Evolutionary conservation across 371 early-diverging fungal species (phyloP).

Genomic region (Saksenaea vasiformis): DNA sequence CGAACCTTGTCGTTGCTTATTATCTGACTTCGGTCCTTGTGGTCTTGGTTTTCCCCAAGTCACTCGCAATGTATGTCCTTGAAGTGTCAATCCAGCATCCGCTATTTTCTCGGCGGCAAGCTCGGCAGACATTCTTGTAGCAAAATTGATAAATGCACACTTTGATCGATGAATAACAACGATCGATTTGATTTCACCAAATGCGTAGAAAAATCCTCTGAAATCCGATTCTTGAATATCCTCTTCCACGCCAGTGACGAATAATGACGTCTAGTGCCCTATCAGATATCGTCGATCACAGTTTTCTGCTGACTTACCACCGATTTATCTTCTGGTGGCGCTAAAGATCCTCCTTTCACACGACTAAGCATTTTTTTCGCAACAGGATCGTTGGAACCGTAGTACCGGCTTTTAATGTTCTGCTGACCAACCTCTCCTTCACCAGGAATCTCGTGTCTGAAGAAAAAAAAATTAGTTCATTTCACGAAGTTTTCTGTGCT

Average conservation of each 20-base stretch:
- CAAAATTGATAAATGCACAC: slow-evolving; percentile 91
- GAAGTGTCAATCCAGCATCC: slow-evolving; percentile 50
- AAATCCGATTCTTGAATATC: slow-evolving; percentile 73
- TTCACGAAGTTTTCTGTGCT: not conserved
- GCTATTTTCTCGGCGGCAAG: slow-evolving; percentile 64
- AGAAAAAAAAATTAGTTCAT: not conserved
- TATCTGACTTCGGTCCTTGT: slow-evolving; percentile 53
- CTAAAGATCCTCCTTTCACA: slow-evolving; percentile 43
- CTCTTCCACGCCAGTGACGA: slow-evolving; percentile 72
- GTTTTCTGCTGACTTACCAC: slow-evolving; percentile 46
- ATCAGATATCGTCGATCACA: not conserved
- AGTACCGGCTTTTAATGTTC: slow-evolving; percentile 91
- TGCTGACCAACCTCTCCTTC: slow-evolving; percentile 85
- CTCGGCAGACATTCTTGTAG: slow-evolving; percentile 76
- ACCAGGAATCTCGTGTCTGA: slow-evolving; percentile 84
- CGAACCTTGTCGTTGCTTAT: slow-evolving; percentile 17
- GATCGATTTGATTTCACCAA: slow-evolving; percentile 91
- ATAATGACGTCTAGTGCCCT: slow-evolving; percentile 68
- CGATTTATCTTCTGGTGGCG: slow-evolving; percentile 69
- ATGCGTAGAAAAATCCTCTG: slow-evolving; percentile 74
- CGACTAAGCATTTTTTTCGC: slow-evolving; percentile 81
- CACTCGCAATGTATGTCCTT: slow-evolving; percentile 54
- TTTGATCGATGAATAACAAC: slow-evolving; percentile 74
- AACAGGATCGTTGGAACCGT: slow-evolving; percentile 93
- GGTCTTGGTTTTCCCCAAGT: slow-evolving; percentile 69